Evolutionary conservation across 2,329 filamentous ascomycete species (phyloP).

Genomic region (Periglandula ipomoeae): DNA sequence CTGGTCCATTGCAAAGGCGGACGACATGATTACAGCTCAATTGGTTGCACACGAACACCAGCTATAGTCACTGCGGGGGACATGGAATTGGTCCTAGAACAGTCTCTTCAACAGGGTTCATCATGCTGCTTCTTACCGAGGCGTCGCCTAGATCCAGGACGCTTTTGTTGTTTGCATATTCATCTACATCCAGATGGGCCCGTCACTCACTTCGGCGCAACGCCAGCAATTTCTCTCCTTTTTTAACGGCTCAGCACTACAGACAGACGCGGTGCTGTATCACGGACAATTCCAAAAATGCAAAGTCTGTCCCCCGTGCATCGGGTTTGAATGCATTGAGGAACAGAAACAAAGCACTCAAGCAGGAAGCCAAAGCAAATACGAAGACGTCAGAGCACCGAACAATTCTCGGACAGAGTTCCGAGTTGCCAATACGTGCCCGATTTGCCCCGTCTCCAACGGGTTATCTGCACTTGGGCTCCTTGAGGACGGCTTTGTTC

Average conservation of each 20-base stretch:
- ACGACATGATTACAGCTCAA: not conserved
- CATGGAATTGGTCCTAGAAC: not conserved
- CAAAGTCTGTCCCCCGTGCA: too few species aligned
- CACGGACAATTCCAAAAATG: not conserved
- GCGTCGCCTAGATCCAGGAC: not conserved
- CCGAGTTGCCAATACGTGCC: conserved; percentile 44
- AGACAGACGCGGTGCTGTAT: not conserved
- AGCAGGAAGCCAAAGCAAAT: conserved; percentile 10
- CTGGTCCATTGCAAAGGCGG: too few species aligned
- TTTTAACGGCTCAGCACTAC: not conserved
- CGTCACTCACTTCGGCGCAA: not conserved
- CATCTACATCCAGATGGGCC: not conserved
- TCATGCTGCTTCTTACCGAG: not conserved
- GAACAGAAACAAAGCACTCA: conserved; percentile 13
- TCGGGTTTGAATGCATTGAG: conserved; percentile 12
- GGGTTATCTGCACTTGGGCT: conserved; percentile 86
- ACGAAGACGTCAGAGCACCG: conserved; percentile 10
- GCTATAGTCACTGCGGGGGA: too few species aligned
- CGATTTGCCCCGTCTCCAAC: conserved; percentile 95
- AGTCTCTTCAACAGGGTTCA: not conserved
- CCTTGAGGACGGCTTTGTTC: conserved; percentile 85
- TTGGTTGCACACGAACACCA: too few species aligned
- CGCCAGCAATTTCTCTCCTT: not conserved
- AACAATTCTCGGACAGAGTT: conserved; percentile 33
- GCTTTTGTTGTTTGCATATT: not conserved